These are phyloP conservation scores for Candida sp. DNA, from an alignment of 1,139 yeast species.

Conservation along the genomic window DNA sequence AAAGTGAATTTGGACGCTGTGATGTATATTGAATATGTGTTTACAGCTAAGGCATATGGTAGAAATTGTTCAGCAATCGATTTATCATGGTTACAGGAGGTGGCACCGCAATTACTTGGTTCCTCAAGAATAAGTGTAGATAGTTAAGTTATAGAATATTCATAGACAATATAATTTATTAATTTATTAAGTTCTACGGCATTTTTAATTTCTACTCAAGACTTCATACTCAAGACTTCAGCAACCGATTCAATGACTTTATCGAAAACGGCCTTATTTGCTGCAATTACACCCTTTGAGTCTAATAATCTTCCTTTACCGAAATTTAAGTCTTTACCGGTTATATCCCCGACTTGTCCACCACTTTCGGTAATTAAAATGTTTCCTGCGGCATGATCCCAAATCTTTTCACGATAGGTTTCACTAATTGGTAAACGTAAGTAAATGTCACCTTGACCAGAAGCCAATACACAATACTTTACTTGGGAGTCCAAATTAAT, in stretches of 20 bases:
- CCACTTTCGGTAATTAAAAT: slow-evolving; percentile 86
- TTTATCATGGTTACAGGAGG: slow-evolving; percentile 81
- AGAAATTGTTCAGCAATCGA: slow-evolving; percentile 84
- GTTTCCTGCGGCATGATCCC: slow-evolving; percentile 99
- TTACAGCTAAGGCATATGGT: slow-evolving; percentile 90
- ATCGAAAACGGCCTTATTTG: slow-evolving; percentile 61
- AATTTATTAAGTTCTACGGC: background rate
- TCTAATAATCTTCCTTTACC: slow-evolving; percentile 80
- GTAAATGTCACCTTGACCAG: slow-evolving; percentile 92
- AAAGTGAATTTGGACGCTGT: slow-evolving; percentile 74
- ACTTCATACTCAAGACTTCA: too few relatives aligned
- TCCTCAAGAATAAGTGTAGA: slow-evolving; percentile 25
- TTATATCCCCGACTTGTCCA: slow-evolving; percentile 82
- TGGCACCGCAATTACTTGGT: slow-evolving; percentile 68
- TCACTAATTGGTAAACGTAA: slow-evolving; percentile 79
- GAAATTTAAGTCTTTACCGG: slow-evolving; percentile 73
- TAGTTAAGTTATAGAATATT: slow-evolving; percentile 2
- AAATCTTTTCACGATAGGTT: slow-evolving; percentile 84
- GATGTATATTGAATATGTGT: slow-evolving; percentile 93
- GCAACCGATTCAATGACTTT: slow-evolving; percentile 59
- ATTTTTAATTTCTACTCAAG: slow-evolving; percentile 6
- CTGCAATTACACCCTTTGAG: slow-evolving; percentile 92
- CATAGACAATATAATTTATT: background rate
- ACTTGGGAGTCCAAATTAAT: slow-evolving; percentile 92
- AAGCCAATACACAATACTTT: slow-evolving; percentile 85